Base-by-base conservation (phyloP, 148 eudicot species). In the Nyssa sinensis region DNA sequence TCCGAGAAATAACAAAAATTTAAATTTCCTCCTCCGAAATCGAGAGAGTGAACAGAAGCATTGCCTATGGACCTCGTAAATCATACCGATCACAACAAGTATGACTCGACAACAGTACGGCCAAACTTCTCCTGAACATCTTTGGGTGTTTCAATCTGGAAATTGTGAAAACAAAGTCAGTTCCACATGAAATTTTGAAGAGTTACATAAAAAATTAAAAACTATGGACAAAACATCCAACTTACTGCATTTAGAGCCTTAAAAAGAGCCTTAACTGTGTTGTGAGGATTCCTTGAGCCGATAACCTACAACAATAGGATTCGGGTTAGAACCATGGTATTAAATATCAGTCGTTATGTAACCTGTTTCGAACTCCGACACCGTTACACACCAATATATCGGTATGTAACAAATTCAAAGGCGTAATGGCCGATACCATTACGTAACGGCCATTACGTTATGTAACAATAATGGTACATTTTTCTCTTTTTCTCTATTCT, bases 121-220 rank as follows among this genome's bases (percentile, higher is more conserved):
- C 98, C 98, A 67, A 94, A 92, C 84, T 95, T 95, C 87, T 92
- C 87, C 75, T 95, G 92, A 70, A 95, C 90, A 70, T 95, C 98
- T 84, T 92, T 92, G 37, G 97, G 96, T 62, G 92, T 92, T 83
- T 95, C 97, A 72, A 95, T 83, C 97, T 95, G 88, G 29, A 44
- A 37, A 62, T 27, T 24, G 44, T 39, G 37, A 75, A 29, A 44
- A 41, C 19, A 30, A 41, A 16, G 19, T 6, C 30, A 73, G 25
- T 47, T 53, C 51, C 33, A 3, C 5, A 1, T 55, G 25, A 55
- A n/a, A 55, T 1, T 55, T 55, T 55, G 24, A 4, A 37, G 24
- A 55, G 25, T 12, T 61, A n/a, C n/a, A n/a, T 0, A 47, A 16
- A 51, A 11, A 13, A 23, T 5, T 32, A 0, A 25, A 30, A 21